phyloP scores from a whole-genome alignment of 805 yeast species.

The Lachancea mirantina region DNA sequence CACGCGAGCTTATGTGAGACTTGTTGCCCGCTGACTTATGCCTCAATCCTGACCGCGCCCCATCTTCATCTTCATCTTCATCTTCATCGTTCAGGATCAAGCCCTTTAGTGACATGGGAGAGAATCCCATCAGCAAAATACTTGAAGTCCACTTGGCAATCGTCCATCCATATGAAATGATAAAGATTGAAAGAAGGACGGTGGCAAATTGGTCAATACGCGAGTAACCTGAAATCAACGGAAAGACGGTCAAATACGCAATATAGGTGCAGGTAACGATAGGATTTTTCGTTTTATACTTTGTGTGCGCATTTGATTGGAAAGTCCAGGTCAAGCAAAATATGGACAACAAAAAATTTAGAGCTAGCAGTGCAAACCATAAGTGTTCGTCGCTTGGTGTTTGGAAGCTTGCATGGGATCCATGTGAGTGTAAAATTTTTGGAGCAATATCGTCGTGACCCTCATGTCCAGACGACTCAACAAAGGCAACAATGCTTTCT shows the following conservation, averaged over 20 bases:
- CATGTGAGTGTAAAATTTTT: slow-evolving; percentile 31
- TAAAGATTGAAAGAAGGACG: slow-evolving; percentile 21
- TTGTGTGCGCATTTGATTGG: slow-evolving; percentile 24
- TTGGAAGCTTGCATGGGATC: slow-evolving; percentile 10
- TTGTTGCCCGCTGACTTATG: slow-evolving; percentile 8
- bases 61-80: slow-evolving; percentile 2
- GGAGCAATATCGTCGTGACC: slow-evolving; percentile 29
- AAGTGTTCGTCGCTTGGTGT: slow-evolving; percentile 12
- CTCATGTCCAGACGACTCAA: slow-evolving; percentile 22
- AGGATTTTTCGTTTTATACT: slow-evolving; percentile 29
- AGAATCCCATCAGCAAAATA: slow-evolving; percentile 29
- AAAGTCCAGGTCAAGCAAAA: slow-evolving; percentile 22
- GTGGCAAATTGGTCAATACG: too few relatives aligned
- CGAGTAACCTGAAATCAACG: slow-evolving; percentile 27
- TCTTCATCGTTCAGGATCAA: slow-evolving; percentile 15
- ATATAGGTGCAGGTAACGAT: slow-evolving; percentile 27
- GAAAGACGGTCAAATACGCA: slow-evolving; percentile 22
- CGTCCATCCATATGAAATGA: slow-evolving; percentile 27
- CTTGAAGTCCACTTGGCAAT: slow-evolving; percentile 32
- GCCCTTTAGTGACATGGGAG: slow-evolving; percentile 23
- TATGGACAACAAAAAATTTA: slow-evolving; percentile 19
- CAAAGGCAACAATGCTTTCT: slow-evolving; percentile 45
- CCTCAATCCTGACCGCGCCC: slow-evolving; percentile 7
- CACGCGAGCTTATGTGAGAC: too few relatives aligned
- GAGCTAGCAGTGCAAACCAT: slow-evolving; percentile 22